Evolutionary conservation across 352 stramenopile species (phyloP), one percentile per base, ranked within the genome.

Genomic region (Phytopythium litorale): DNA sequence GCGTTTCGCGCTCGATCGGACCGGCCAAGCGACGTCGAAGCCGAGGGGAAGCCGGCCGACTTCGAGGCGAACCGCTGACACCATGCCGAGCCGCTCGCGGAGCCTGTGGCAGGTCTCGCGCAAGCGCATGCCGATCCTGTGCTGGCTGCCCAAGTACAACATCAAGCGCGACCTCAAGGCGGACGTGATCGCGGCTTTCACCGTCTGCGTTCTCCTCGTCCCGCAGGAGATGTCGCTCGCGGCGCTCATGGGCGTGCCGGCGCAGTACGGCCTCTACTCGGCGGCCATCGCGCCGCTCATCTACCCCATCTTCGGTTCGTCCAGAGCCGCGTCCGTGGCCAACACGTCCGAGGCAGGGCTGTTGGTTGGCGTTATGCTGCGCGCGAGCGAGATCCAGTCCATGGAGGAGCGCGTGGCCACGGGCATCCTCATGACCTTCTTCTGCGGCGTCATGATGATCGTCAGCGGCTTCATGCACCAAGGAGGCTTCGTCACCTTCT

Each of bases 141-240:
- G 83, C 19, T 94, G 86, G 86, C 40, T 94, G 62, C 84, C 81
- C 28, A 57, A 60, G 16, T 94, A 94, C 67, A 63, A 88, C 50
- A 11, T 89, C 4, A 63, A 62, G 0, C 76, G 77, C 33, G 80
- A 91, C 52, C 65, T 92, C 42, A 87, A 89, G 66, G 83, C 75
- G 51, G 84, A 90, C 62, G 1, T 89, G 23, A 79, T 90, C 21
- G 75, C 84, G 0, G 84, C 79, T 32, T 71, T 90, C 66, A 91
- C 84, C 3, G 84, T 92, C 37, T 88, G 87, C 18, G 79, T 98
- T 28, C 98, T 98, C 89, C 72, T 96, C 33, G 82, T 98, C 58
- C 94, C 92, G 21, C 91, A 97, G 60, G 86, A 91, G 28, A 96
- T 98, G 76, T 91, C 78, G 40, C 93, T 98, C 55, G 90, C 88